Percentiles rank a stretch among this genome's conserved stretches.
phyloP scores from a whole-genome alignment of 2,329 filamentous ascomycete genomes.

The Aureobasidium namibiae region DNA sequence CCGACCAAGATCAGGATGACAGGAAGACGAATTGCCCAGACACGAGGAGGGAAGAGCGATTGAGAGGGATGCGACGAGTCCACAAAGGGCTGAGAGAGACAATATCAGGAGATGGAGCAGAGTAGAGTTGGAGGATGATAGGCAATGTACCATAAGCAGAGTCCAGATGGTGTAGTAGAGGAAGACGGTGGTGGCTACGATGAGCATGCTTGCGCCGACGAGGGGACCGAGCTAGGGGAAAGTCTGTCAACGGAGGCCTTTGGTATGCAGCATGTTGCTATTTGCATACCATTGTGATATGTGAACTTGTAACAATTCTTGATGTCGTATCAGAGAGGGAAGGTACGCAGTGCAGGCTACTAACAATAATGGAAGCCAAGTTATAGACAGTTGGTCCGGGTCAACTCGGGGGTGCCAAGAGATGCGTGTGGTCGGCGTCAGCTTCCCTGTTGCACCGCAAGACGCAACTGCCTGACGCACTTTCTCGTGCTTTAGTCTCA shows the following conservation, averaged over 20 bases:
- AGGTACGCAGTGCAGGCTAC: too few relatives aligned
- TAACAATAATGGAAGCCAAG: too few relatives aligned
- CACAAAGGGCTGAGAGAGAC: constrained; percentile 73
- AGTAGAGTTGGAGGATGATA: not conserved
- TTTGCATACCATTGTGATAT: constrained; percentile 13
- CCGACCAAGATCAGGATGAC: constrained; percentile 91
- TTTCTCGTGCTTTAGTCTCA: not conserved
- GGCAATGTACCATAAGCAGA: constrained; percentile 71
- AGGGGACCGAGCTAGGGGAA: constrained; percentile 75
- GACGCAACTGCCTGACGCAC: not conserved
- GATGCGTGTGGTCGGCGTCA: not conserved
- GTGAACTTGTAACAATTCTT: not conserved
- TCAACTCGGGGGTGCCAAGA: constrained; percentile 6
- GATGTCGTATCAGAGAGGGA: not conserved
- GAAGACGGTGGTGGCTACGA: constrained; percentile 64
- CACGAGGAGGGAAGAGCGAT: constrained; percentile 88
- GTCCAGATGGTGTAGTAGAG: constrained; percentile 98
- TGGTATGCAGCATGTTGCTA: too few relatives aligned
- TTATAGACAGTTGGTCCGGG: not conserved
- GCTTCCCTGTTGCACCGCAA: not conserved
- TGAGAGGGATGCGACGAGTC: constrained; percentile 90
- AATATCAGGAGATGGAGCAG: not conserved
- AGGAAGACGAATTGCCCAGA: constrained; percentile 97
- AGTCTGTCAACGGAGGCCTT: not conserved
- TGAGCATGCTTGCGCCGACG: constrained; percentile 66